Percentiles rank a stretch among this genome's conserved stretches.
Evolutionary conservation across 2,329 filamentous ascomycete species (phyloP).

Genomic region (Arthrocladium fulminans): DNA sequence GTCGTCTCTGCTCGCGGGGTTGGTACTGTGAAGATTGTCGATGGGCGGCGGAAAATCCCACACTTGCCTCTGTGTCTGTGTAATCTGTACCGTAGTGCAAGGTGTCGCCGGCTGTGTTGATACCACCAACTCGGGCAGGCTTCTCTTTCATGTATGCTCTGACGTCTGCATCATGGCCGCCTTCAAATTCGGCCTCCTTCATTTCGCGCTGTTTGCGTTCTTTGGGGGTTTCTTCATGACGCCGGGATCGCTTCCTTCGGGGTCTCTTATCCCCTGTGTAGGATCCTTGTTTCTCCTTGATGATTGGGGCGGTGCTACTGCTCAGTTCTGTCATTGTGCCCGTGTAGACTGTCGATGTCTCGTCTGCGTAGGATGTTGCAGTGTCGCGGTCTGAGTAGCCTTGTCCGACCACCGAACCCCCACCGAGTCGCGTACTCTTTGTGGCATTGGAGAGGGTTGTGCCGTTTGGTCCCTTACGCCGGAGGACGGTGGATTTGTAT

Average conservation of each 20-base stretch:
- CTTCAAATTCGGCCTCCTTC: conserved; percentile 44
- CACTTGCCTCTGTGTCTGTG: conserved; percentile 49
- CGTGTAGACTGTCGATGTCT: conserved; percentile 35
- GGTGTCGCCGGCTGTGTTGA: conserved; percentile 75
- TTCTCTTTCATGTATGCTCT: conserved; percentile 79
- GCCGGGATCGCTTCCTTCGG: conserved; percentile 29
- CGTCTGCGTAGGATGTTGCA: conserved; percentile 27
- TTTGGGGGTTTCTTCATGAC: conserved; percentile 31
- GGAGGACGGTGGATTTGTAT: conserved; percentile 89
- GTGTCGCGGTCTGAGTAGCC: conserved; percentile 54
- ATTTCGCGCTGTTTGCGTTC: conserved; percentile 32
- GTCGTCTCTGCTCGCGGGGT: conserved; percentile 14
- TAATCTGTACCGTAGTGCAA: conserved; percentile 72
- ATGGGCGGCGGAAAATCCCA: conserved; percentile 27
- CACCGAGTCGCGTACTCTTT: conserved; percentile 73
- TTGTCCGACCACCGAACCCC: conserved; percentile 60
- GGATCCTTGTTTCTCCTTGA: conserved; percentile 28
- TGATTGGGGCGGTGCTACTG: conserved; percentile 21
- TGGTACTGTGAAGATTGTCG: conserved; percentile 12
- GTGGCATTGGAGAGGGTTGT: conserved; percentile 77
- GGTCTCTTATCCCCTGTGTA: conserved; percentile 25
- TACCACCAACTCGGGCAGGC: conserved; percentile 73
- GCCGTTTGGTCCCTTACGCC: conserved; percentile 81
- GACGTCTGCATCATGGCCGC: conserved; percentile 58
- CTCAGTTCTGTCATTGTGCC: conserved; percentile 17